A percentile compares a stretch with the other conserved stretches of the same genome.
Evolutionary conservation across 305 asterid species (phyloP).

Genomic region (Solanum hybrid): DNA sequence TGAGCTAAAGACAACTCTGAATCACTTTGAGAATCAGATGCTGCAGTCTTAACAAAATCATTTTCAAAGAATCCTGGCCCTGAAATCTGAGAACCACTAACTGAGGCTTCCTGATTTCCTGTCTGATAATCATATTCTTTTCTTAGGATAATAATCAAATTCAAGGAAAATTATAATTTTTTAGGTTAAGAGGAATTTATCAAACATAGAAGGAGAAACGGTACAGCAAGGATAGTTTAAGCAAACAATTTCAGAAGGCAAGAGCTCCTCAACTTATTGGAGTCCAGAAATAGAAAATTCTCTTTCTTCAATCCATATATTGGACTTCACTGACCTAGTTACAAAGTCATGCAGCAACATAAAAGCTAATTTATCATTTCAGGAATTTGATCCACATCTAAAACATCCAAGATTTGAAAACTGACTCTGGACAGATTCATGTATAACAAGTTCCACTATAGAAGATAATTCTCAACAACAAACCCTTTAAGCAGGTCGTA

Average conservation of each 20-base stretch:
- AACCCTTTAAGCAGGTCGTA: background rate
- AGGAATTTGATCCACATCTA: background rate
- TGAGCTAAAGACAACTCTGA: conserved; percentile 44
- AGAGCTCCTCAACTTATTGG: background rate
- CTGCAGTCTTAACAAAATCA: conserved; percentile 31
- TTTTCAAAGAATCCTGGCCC: conserved; percentile 51
- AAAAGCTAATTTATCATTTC: background rate
- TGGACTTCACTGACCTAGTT: background rate
- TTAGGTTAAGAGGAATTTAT: background rate
- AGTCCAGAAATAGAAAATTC: background rate
- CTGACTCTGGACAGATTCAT: background rate
- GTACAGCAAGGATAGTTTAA: background rate
- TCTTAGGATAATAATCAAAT: conserved; percentile 1
- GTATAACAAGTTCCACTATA: background rate
- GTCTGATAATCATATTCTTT: conserved; percentile 32
- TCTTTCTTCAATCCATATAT: background rate
- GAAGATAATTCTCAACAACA: background rate
- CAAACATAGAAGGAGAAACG: background rate
- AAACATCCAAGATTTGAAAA: background rate
- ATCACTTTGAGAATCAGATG: conserved; percentile 42
- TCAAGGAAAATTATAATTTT: background rate
- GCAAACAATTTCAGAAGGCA: background rate
- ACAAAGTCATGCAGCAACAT: background rate
- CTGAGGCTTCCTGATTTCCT: conserved; percentile 62
- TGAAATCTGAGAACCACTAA: conserved; percentile 82